These are phyloP conservation scores for Brettanomyces nanus DNA, from an alignment of 805 yeast species.

Conservation along the genomic window DNA sequence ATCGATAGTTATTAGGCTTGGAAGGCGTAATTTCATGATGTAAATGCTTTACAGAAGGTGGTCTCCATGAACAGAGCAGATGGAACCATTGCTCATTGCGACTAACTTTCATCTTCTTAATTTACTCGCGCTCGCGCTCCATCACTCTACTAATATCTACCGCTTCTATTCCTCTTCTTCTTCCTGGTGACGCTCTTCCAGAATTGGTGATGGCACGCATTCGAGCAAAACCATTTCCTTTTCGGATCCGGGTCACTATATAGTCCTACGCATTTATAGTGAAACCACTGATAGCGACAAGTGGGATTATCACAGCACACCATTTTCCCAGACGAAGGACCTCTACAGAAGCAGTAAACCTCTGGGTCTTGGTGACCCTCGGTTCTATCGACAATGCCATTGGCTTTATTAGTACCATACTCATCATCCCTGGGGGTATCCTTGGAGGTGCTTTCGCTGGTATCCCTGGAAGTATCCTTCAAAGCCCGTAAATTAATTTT, in stretches of 20 bases:
- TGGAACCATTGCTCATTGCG: too few relatives aligned
- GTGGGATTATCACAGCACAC: constrained; percentile 90
- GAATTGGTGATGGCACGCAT: constrained; percentile 38
- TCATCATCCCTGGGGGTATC: too few relatives aligned
- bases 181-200: background rate
- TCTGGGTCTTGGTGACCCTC: constrained; percentile 5
- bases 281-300: constrained; percentile 89
- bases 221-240: constrained; percentile 73
- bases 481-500: constrained; percentile 1
- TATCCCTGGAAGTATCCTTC: too few relatives aligned
- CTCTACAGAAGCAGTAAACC: constrained; percentile 42
- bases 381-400: background rate
- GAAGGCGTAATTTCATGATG: constrained; percentile 26
- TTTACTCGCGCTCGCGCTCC: background rate
- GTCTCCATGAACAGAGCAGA: background rate
- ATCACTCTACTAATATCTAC: constrained; percentile 1
- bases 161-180: background rate
- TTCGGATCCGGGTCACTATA: constrained; percentile 81
- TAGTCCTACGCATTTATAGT: constrained; percentile 88
- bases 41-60: background rate
- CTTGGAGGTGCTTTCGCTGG: too few relatives aligned
- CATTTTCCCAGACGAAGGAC: constrained; percentile 76
- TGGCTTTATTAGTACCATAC: too few relatives aligned
- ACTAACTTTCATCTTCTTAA: too few relatives aligned
- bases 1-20: constrained; percentile 46